A percentile compares a stretch with the other conserved stretches of the same genome.
Evolutionary conservation across 148 eudicot genomes (phyloP).

Genomic region (Spergularia marina): DNA sequence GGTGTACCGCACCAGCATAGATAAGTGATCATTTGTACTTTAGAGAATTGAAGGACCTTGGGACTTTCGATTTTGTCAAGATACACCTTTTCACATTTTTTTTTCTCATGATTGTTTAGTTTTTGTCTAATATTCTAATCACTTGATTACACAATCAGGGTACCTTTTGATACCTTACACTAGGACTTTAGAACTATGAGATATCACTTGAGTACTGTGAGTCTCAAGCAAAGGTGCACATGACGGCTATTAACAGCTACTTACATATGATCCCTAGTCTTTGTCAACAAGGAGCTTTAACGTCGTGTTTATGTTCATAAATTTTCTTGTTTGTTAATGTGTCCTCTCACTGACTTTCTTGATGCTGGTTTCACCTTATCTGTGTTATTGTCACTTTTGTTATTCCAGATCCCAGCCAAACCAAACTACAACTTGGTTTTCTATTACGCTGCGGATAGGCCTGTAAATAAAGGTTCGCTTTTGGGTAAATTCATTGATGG

Average conservation of each 20-base stretch:
- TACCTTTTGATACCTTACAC: no score
- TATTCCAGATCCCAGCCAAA: slow-evolving; percentile 80
- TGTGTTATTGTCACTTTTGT: slow-evolving; percentile 23
- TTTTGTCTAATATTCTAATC: no score
- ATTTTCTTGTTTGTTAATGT: background rate
- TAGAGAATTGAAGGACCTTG: no score
- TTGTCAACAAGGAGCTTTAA: background rate
- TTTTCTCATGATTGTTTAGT: no score
- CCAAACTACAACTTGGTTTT: slow-evolving; percentile 96
- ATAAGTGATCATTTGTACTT: no score
- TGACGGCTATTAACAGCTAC: background rate
- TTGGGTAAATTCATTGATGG: slow-evolving; percentile 84
- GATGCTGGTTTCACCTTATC: background rate
- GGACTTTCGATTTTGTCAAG: no score
- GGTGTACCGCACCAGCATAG: background rate
- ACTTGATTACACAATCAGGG: no score
- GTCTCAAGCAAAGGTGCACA: background rate
- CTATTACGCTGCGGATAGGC: slow-evolving; percentile 89
- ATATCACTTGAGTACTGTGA: background rate
- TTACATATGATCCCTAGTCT: no score
- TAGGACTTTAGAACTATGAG: background rate
- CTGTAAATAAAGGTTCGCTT: slow-evolving; percentile 65
- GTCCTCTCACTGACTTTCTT: background rate
- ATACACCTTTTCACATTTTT: no score
- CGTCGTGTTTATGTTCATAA: background rate